Evolutionary conservation across 2,329 filamentous ascomycete genomes (phyloP), one percentile per base, ranked within the genome.

Genomic region (Didymella segeticola): DNA sequence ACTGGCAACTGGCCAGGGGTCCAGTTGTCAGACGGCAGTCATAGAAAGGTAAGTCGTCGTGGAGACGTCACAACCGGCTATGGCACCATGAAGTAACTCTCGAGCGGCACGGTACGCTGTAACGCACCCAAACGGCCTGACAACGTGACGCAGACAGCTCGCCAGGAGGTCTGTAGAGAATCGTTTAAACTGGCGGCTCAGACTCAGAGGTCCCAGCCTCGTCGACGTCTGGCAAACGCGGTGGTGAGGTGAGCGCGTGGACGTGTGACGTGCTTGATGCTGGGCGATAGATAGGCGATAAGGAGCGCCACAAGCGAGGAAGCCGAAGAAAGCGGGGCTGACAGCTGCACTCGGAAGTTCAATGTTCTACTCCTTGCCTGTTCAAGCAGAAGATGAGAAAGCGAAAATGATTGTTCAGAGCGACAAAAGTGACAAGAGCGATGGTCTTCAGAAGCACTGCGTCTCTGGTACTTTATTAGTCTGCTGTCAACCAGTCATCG

Each of bases 231-330:
- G 50, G 47, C 47, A 55, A 27, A 47, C 19, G 41, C 45, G 45
- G 41, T 47, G 38, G 42, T 45, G 47, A 55, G 41, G 57, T 43
- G 46, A 51, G 43, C 31, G 50, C 36, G 43, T 47, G 47, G 53
- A 46, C n/a, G 46, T 23, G 62, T 69, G 67, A 67, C 66, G 64
- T 61, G 58, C 53, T 58, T 53, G 34, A 50, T 42, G 48, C 53
- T 38, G 60, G n/a, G 38, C 53, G 56, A 64, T 64, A 66, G 34
- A 26, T 26, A 58, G 26, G 51, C 61, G 61, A 62, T 65, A 62
- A 58, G 43, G 50, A 55, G 53, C 57, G 65, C 65, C 63, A 63
- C 66, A 68, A 54, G 57, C 61, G 62, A 58, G 30, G 23, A 15
- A 31, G 43, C 51, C 43, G 50, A 48, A 53, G 38, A 27, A 43